These are phyloP conservation scores for Leccinum cinnamomeum DNA, from an alignment of 1,284 basidiomycete genomes.

Conservation along the genomic window DNA sequence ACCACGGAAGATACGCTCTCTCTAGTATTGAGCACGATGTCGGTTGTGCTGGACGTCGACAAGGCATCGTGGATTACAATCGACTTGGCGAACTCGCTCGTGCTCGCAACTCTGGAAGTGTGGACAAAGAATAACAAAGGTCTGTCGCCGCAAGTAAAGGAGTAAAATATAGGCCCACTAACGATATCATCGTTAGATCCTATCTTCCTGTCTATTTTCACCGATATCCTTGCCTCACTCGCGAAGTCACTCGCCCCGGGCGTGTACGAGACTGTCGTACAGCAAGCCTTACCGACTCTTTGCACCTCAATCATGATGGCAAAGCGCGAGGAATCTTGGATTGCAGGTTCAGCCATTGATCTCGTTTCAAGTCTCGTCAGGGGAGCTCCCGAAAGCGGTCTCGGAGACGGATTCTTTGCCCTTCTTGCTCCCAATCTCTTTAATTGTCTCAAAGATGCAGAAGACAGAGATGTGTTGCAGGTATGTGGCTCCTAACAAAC, in stretches of 20 bases:
- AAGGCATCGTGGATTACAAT: conserved; percentile 67
- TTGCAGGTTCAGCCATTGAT: conserved; percentile 78
- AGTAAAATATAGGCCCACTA: neutral
- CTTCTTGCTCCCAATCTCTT: conserved; percentile 77
- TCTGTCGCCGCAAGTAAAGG: conserved; percentile 26
- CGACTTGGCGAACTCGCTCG: conserved; percentile 64
- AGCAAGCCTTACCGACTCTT: conserved; percentile 71
- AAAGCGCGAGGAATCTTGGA: conserved; percentile 65
- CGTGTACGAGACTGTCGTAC: conserved; percentile 72
- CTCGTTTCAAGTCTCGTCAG: conserved; percentile 70
- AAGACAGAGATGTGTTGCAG: conserved; percentile 85
- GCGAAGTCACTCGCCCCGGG: conserved; percentile 57
- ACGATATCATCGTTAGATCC: conserved; percentile 60
- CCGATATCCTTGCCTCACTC: conserved; percentile 77
- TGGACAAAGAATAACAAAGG: conserved; percentile 87
- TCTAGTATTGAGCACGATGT: conserved; percentile 86
- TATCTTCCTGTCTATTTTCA: conserved; percentile 83
- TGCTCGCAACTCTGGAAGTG: conserved; percentile 67
- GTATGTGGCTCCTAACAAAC: conserved; percentile 39
- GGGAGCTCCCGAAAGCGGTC: conserved; percentile 61
- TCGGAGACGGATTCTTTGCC: conserved; percentile 78
- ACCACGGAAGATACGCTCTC: conserved; percentile 88
- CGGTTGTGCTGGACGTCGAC: conserved; percentile 75
- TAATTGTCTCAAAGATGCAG: conserved; percentile 60
- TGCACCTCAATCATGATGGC: conserved; percentile 62